Conservation (phyloP, 352 stramenopile species). For the Globisporangium paddicum region DNA sequence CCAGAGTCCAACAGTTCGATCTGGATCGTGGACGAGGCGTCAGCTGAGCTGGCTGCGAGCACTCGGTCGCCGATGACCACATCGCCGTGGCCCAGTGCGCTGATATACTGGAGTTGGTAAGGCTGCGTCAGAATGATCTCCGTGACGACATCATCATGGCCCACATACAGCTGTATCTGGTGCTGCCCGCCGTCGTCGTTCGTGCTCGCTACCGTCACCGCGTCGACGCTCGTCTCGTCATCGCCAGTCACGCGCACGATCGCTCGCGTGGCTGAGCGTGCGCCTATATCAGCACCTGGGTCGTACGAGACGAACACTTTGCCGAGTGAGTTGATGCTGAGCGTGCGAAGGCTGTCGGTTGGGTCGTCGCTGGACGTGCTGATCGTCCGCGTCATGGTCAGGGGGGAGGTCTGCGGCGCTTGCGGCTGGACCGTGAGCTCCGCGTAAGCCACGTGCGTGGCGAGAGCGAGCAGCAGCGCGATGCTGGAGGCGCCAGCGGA, state of each 20-base stretch:
- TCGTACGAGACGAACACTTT: background rate
- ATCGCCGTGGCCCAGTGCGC: background rate
- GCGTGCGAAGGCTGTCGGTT: background rate
- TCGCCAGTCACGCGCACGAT: background rate
- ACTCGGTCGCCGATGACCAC: constrained; percentile 8
- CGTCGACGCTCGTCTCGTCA: background rate
- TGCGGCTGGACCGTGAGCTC: background rate
- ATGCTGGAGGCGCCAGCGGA: background rate
- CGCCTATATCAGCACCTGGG: background rate
- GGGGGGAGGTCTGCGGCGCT: background rate
- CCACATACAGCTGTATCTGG: background rate
- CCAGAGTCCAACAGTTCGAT: background rate
- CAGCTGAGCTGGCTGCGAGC: background rate
- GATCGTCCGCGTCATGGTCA: background rate
- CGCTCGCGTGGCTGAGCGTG: background rate
- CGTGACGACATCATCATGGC: background rate
- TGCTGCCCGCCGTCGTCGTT: background rate
- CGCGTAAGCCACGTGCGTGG: background rate
- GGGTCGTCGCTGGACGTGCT: background rate
- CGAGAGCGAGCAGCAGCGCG: background rate
- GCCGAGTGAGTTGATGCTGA: background rate
- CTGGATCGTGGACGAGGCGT: background rate
- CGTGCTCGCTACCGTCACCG: too few species aligned
- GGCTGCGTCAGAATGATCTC: constrained; percentile 3
- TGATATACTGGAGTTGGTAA: background rate